Conservation (phyloP, 345 rosid species). For the Pugionium cornutum region DNA sequence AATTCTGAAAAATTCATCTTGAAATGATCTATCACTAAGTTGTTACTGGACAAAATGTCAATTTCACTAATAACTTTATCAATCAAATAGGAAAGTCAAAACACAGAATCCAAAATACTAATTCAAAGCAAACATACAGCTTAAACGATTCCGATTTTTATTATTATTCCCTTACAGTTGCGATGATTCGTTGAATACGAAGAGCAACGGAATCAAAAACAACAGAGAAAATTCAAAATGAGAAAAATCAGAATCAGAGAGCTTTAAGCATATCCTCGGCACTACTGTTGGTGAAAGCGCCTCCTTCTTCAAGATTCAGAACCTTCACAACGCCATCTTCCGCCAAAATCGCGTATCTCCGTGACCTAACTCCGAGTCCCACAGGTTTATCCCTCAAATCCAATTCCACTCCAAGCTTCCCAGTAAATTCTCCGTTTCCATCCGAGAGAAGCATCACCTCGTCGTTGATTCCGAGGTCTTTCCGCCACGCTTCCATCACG, state of each 20-base stretch:
- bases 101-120: background rate
- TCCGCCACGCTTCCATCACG: slow-evolving; percentile 87
- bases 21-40: background rate
- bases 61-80: background rate
- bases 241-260: slow-evolving; percentile 42
- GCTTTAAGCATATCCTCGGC: slow-evolving; percentile 86
- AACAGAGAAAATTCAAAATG: slow-evolving; percentile 5
- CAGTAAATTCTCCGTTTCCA: slow-evolving; percentile 78
- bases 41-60: background rate
- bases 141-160: background rate
- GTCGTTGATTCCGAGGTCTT: slow-evolving; percentile 64
- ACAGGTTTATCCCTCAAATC: slow-evolving; percentile 82
- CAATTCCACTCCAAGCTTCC: slow-evolving; percentile 73
- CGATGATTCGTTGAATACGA: background rate
- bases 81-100: background rate
- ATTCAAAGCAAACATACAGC: background rate
- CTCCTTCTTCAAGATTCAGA: slow-evolving; percentile 84
- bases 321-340: slow-evolving; percentile 89
- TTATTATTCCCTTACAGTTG: slow-evolving; percentile 20
- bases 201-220: background rate
- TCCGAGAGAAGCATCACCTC: slow-evolving; percentile 72
- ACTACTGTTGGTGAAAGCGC: slow-evolving; percentile 81
- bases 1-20: too few relatives aligned
- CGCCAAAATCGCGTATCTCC: slow-evolving; percentile 77
- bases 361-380: slow-evolving; percentile 79